phyloP scores from a whole-genome alignment of 148 eudicot species.

The Dysphania ambrosioides region DNA sequence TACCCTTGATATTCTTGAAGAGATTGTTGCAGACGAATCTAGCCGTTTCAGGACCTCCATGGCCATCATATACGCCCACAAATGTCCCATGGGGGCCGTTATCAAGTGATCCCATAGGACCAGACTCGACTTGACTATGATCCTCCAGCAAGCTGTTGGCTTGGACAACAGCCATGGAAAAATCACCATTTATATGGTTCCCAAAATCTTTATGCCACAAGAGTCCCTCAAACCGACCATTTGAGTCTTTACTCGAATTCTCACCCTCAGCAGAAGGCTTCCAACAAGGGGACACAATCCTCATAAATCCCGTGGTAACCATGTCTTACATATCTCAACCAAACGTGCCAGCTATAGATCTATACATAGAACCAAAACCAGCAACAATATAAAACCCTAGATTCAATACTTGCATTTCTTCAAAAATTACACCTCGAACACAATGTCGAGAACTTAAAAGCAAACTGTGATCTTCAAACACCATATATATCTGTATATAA shows the following conservation, averaged over 20 bases:
- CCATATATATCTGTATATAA: slow-evolving; percentile 39
- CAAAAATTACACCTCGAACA: slow-evolving; percentile 26
- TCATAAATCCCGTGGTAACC: slow-evolving; percentile 49
- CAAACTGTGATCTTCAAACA: slow-evolving; percentile 36
- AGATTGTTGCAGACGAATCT: slow-evolving; percentile 50
- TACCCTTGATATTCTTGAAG: slow-evolving; percentile 60
- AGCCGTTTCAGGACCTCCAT: slow-evolving; percentile 82
- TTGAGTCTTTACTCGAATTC: slow-evolving; percentile 33
- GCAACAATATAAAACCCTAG: slow-evolving; percentile 15
- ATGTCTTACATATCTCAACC: slow-evolving; percentile 47
- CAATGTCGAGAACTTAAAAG: slow-evolving; percentile 23
- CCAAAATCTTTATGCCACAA: slow-evolving; percentile 81
- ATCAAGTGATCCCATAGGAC: slow-evolving; percentile 50
- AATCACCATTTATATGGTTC: slow-evolving; percentile 67
- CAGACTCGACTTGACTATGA: slow-evolving; percentile 74
- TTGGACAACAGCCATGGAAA: slow-evolving; percentile 82
- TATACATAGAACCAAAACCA: slow-evolving; percentile 25
- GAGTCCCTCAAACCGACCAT: slow-evolving; percentile 48
- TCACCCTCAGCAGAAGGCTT: slow-evolving; percentile 40
- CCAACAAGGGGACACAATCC: slow-evolving; percentile 57
- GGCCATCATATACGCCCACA: slow-evolving; percentile 82
- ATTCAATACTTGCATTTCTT: slow-evolving; percentile 19
- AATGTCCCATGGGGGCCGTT: slow-evolving; percentile 68
- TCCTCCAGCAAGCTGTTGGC: slow-evolving; percentile 73
- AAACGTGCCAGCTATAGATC: slow-evolving; percentile 37